Evolutionary conservation across 2,329 filamentous ascomycete species (phyloP).

Genomic region (Alternaria solani): DNA sequence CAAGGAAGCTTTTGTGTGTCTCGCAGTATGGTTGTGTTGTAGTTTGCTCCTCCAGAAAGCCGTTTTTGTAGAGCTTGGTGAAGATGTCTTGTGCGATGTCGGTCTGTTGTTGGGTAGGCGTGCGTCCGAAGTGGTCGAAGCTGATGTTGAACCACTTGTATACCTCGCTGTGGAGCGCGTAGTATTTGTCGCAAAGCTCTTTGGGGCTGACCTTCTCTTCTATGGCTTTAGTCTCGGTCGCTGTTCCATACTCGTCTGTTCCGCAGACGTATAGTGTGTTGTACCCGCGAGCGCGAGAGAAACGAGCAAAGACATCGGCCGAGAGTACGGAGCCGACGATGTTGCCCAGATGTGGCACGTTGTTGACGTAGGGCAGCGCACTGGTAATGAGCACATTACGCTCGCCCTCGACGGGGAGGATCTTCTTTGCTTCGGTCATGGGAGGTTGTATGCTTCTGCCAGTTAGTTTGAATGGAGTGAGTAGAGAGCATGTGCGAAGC

Average conservation of each 20-base stretch:
- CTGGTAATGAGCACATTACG: constrained; percentile 90
- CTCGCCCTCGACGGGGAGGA: constrained; percentile 65
- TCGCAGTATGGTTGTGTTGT: constrained; percentile 93
- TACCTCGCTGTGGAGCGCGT: constrained; percentile 85
- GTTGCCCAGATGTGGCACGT: constrained; percentile 74
- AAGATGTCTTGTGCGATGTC: constrained; percentile 95
- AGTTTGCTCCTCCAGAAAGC: constrained; percentile 84
- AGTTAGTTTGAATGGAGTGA: background rate
- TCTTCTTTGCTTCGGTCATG: constrained; percentile 51
- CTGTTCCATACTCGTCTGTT: constrained; percentile 93
- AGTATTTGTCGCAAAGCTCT: constrained; percentile 91
- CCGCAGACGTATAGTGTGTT: constrained; percentile 88
- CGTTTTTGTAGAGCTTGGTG: constrained; percentile 83
- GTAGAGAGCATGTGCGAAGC: background rate
- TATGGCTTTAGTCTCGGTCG: constrained; percentile 93
- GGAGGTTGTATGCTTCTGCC: constrained; percentile 7
- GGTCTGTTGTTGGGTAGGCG: constrained; percentile 87
- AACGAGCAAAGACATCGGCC: constrained; percentile 80
- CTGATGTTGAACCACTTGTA: constrained; percentile 97
- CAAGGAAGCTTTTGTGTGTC: constrained; percentile 59
- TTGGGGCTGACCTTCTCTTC: constrained; percentile 84
- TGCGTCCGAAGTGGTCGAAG: constrained; percentile 95
- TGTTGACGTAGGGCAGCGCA: constrained; percentile 86
- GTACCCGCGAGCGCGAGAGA: constrained; percentile 79
- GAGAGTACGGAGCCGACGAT: constrained; percentile 69